Conservation (phyloP, 129 eudicot species). For the Lactuca sativa region DNA sequence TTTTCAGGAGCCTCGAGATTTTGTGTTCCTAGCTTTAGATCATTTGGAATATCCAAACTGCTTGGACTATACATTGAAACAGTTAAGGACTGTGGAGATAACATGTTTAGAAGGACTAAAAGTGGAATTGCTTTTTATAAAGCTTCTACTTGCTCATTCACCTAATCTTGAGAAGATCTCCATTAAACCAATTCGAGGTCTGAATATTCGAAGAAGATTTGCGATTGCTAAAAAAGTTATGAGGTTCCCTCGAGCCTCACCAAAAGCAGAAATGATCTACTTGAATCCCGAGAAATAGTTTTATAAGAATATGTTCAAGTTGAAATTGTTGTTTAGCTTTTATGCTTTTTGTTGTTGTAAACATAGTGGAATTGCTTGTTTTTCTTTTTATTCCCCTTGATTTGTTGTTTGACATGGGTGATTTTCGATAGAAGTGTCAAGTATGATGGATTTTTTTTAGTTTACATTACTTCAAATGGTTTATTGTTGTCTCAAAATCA, state of each 20-base stretch:
- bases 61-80: conserved; percentile 16
- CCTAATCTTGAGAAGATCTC: conserved; percentile 24
- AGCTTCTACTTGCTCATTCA: conserved; percentile 27
- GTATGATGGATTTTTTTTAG: too few species aligned
- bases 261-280: conserved; percentile 24
- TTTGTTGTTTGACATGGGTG: too few species aligned
- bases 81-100: conserved; percentile 6
- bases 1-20: background rate
- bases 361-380: too few species aligned
- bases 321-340: too few species aligned
- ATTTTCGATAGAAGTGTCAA: too few species aligned
- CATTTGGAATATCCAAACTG: conserved; percentile 18
- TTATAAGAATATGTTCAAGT: background rate
- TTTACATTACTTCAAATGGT: too few species aligned
- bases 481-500: too few species aligned
- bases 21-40: background rate
- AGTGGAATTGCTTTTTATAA: conserved; percentile 6
- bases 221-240: conserved; percentile 22
- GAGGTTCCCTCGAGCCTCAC: conserved; percentile 29
- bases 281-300: conserved; percentile 7
- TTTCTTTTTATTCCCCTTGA: too few species aligned
- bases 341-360: background rate
- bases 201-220: background rate
- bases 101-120: conserved; percentile 11
- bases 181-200: background rate